Base-by-base conservation (phyloP, 2,329 filamentous ascomycete species). In the Botrytis porri region DNA sequence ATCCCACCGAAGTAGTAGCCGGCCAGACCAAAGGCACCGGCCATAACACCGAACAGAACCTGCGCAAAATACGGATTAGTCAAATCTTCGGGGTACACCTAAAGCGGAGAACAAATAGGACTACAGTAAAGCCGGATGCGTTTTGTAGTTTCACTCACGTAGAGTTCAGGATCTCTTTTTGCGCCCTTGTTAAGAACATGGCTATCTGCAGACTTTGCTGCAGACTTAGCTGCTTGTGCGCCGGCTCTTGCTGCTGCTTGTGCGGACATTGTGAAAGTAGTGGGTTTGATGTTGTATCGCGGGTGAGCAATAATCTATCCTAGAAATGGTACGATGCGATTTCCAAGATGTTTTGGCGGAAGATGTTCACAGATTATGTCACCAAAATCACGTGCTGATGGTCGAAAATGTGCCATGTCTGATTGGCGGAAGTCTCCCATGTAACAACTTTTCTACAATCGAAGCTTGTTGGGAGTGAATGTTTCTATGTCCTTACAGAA, bases 1-100 rank as follows among this genome's bases (percentile, higher is more conserved):
- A 25, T 51, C 70, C 54, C 88, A 93, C 92, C 92, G 80, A 96
- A 93, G 86, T 95, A 94, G 90, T 91, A 97, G 82, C 95, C 95
- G 78, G 93, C 95, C 80, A 96, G 90, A 81, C 91, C 90, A 81
- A 98, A 92, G 80, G 93, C 92, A 82, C 91, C 91, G 80, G 92
- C 90, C 94, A 98, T 97, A 83, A 98, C 91, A 81, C 90, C 93
- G 77, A 95, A 89, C 77, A 99, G 92, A 81, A 98, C 90, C 96
- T 98, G 66, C 32, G 41, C 7, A 45, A 61, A 45, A 43, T 7
- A 22, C n/a, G 16, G 8, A 45, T 70, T 37, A 69, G 60, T 18
- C 48, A 72, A 76, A 64, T 73, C 67, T 61, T 54, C 48, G 43
- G 16, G n/a, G 60, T 25, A 59, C 61, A 65, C 69, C 57, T 70